A percentile compares a stretch with the other conserved stretches of the same genome.
Evolutionary conservation across 1,284 basidiomycete species (phyloP).

Genomic region (Bjerkandera adusta): DNA sequence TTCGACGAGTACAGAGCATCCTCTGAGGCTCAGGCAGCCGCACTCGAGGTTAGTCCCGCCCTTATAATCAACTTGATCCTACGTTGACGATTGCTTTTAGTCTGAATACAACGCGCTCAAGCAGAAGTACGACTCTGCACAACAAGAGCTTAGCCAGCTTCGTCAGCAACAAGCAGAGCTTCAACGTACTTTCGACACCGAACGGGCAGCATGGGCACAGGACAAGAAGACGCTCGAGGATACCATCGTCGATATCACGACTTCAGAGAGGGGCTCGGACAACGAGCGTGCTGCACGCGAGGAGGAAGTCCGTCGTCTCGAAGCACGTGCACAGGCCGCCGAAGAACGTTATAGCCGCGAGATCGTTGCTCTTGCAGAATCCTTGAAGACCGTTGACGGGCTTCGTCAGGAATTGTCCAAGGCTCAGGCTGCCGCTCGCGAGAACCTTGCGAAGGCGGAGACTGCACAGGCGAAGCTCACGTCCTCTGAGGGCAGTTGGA

Average conservation of each 20-base stretch:
- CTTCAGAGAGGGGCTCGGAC: constrained; percentile 64
- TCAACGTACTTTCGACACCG: constrained; percentile 61
- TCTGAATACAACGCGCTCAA: constrained; percentile 65
- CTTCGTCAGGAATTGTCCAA: constrained; percentile 62
- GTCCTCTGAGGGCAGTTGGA: constrained; percentile 78
- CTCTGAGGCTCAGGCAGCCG: constrained; percentile 63
- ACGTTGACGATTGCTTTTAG: constrained; percentile 36
- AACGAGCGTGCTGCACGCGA: constrained; percentile 63
- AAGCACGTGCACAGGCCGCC: constrained; percentile 73
- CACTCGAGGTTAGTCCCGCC: constrained; percentile 54
- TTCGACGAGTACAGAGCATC: constrained; percentile 78
- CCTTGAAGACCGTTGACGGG: constrained; percentile 68
- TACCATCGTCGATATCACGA: constrained; percentile 72
- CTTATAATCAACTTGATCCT: not conserved
- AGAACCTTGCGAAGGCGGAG: constrained; percentile 59
- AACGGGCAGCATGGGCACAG: constrained; percentile 65
- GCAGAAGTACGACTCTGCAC: constrained; percentile 54
- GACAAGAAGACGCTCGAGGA: constrained; percentile 82
- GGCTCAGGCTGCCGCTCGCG: constrained; percentile 50
- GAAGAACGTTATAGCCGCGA: constrained; percentile 81
- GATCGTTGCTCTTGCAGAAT: constrained; percentile 80
- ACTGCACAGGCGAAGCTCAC: constrained; percentile 73
- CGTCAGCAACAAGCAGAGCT: constrained; percentile 53
- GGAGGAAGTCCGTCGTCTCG: constrained; percentile 60
- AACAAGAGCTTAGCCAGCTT: constrained; percentile 56